Evolutionary conservation across 73 alveolate species (phyloP), one percentile per base, ranked within the genome.

Genomic region (Blepharisma japonicum): DNA sequence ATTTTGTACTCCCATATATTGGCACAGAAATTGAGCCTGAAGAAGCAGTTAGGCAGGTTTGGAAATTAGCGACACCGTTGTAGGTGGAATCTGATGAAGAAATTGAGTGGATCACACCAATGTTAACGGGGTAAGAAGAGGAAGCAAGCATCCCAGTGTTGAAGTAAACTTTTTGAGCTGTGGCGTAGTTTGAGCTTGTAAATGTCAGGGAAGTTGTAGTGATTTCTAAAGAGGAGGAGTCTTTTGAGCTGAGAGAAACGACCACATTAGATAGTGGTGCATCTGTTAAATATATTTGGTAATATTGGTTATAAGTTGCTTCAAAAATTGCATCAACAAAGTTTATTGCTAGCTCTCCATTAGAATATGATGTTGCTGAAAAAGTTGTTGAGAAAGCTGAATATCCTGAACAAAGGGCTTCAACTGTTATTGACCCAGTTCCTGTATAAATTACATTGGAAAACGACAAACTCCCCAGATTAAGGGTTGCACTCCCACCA

Each of bases 81-180:
- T 61, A 61, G 0, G n/a, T 14, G 47, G 14, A 61, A 39, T 61
- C 74, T 8, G n/a, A 8, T 20, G 74, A 61, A 18, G 50, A 20
- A 9, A 61, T 9, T 20, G 74, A 14, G 47, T 61, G 74, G 46
- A 39, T 61, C n/a, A 61, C 47, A 14, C 47, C 47, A 2, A 39
- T 25, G 18, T 39, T 25, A 2, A 39, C 14, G 2, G 74, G 74
- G 4, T 61, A 8, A 25, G 74, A 14, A 25, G 49, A 1, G 0
- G 74, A 20, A 14, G 74, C 14, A 61, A 61, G 38, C n/a, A 14
- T 39, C 39, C 47, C 47, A n/a, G 23, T 39, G 2, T 14, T 18
- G 23, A 61, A 20, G 50, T 20, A n/a, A n/a, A 61, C 74, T 9
- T 61, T 61, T 25, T 61, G 74, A 61, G 74, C 47, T 18, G 74